Evolutionary conservation across 371 early-diverging fungal genomes (phyloP).

Genomic region (Actinomortierella ambigua): DNA sequence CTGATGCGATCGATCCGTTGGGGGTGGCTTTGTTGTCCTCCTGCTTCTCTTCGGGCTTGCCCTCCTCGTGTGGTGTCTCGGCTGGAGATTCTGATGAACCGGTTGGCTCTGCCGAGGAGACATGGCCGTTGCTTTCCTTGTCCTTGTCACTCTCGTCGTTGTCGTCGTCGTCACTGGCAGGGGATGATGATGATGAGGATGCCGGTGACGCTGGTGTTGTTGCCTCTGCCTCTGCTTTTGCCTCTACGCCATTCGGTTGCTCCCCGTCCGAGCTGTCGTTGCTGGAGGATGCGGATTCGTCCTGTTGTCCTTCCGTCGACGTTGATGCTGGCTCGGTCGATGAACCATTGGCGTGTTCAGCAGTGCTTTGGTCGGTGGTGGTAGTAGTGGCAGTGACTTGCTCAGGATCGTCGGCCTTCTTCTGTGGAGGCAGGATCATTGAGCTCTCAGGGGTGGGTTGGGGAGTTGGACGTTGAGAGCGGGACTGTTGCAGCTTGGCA

Average conservation of each 20-base stretch:
- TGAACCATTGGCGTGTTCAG: constrained; percentile 44
- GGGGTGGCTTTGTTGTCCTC: constrained; percentile 8
- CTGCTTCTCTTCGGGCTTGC: constrained; percentile 1
- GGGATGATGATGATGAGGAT: not conserved
- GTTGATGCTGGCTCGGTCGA: constrained; percentile 20
- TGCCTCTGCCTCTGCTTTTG: constrained; percentile 11
- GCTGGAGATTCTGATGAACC: not conserved
- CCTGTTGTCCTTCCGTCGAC: not conserved
- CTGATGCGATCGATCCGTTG: constrained; percentile 10
- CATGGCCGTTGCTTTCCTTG: not conserved
- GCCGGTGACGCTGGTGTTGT: constrained; percentile 3
- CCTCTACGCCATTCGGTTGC: constrained; percentile 17
- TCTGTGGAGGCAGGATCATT: constrained; percentile 40
- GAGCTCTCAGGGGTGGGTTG: constrained; percentile 35
- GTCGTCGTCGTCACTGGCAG: constrained; percentile 6
- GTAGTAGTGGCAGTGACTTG: no score
- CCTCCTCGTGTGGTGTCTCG: not conserved
- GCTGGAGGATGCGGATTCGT: not conserved
- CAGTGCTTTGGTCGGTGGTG: constrained; percentile 13
- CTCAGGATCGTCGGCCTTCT: not conserved
- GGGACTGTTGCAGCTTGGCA: constrained; percentile 63
- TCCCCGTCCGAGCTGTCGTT: constrained; percentile 18
- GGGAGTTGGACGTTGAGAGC: constrained; percentile 35
- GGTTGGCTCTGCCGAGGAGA: constrained; percentile 14
- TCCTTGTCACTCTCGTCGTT: constrained; percentile 2